Evolutionary conservation across 306 rosid genomes (phyloP), one percentile per base, ranked within the genome.

Genomic region (Canavalia gladiata): DNA sequence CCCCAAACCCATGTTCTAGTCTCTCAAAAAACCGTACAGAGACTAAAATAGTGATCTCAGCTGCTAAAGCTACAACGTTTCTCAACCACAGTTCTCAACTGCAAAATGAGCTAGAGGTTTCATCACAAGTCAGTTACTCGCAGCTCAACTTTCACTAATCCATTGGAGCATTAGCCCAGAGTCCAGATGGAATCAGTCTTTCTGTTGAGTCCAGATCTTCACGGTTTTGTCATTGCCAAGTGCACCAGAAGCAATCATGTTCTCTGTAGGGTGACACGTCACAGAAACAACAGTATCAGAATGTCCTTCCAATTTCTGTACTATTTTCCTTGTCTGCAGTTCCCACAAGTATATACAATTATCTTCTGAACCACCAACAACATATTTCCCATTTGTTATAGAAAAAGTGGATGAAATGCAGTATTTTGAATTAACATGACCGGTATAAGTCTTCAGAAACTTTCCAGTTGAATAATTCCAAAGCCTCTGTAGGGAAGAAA

Each of bases 271-370:
- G 85, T 95, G 99, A 87, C 97, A 90, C 1, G 96, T 83, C 49
- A 95, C 98, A 31, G 98, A 95, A 76, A 95, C 86, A 81, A 90
- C 98, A 4, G 99, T 84, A 79, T 95, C 97, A 0, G 95, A 86
- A 87, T 95, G 99, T 66, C 99, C 99, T 88, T 95, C 98, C 88
- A 95, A 78, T 88, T 90, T 95, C 90, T 95, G 99, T 51, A 93
- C 91, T 47, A 90, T 63, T 85, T 88, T 84, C 87, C 97, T 87
- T 59, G 87, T 74, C 86, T 93, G 99, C 86, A 95, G 80, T 11
- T 91, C 99, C 99, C 99, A 95, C 79, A 95, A 56, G 88, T 89
- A 93, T 68, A 93, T 86, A 79, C 89, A 81, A 71, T 70, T 87
- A 86, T 95, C 99, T 85, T 95, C 99, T 4, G 99, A 95, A 65